These are phyloP conservation scores for Monosporascus cannonballus DNA, from an alignment of 2,329 filamentous ascomycete species.

Conservation along the genomic window DNA sequence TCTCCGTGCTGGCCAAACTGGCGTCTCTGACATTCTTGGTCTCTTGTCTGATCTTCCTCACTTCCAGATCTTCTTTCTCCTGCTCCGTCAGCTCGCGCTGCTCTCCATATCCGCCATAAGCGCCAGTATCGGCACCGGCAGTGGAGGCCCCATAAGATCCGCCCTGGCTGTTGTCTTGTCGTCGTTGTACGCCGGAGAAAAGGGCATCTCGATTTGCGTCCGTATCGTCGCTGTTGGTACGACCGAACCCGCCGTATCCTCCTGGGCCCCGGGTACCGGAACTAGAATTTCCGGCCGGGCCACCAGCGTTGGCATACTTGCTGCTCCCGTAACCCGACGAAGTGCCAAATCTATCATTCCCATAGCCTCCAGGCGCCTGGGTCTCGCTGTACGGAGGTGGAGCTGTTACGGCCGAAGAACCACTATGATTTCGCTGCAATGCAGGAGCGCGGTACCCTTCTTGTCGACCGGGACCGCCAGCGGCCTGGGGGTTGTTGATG, in stretches of 20 bases:
- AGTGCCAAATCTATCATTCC: constrained; percentile 23
- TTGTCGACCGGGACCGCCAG: constrained; percentile 31
- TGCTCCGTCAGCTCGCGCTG: constrained; percentile 77
- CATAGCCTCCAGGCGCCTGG: constrained; percentile 18
- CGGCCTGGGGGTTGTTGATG: constrained; percentile 22
- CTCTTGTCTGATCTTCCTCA: constrained; percentile 66
- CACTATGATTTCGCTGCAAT: constrained; percentile 16
- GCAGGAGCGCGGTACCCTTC: constrained; percentile 19
- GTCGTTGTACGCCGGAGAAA: constrained; percentile 37
- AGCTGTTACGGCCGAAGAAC: constrained; percentile 21
- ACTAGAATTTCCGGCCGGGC: constrained; percentile 21
- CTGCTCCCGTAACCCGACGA: constrained; percentile 45
- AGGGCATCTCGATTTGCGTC: constrained; percentile 57
- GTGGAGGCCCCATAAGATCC: constrained; percentile 11
- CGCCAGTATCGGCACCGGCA: constrained; percentile 10
- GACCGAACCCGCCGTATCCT: constrained; percentile 56
- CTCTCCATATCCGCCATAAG: constrained; percentile 54
- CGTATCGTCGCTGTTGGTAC: constrained; percentile 34
- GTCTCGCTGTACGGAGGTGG: constrained; percentile 29
- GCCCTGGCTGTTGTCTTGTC: constrained; percentile 7
- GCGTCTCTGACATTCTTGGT: constrained; percentile 72
- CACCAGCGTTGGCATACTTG: constrained; percentile 42
- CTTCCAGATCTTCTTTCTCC: constrained; percentile 66
- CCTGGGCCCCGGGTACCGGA: constrained; percentile 39
- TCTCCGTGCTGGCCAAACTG: constrained; percentile 59